phyloP scores from a whole-genome alignment of 208 protist genomes.

The Polymyxa betae region DNA sequence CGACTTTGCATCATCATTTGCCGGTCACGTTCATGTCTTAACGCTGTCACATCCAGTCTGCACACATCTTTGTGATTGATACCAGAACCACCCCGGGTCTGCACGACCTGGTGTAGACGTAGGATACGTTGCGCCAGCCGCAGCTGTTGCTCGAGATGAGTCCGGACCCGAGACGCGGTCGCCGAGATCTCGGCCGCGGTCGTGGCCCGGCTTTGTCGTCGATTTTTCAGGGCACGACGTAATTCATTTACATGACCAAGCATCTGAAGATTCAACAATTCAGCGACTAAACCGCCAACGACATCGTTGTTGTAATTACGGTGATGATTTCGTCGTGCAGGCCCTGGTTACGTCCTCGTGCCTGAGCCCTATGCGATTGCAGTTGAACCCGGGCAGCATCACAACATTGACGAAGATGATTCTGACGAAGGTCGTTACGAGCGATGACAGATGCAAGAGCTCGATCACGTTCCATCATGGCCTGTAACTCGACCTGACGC shows the following conservation, averaged over 20 bases:
- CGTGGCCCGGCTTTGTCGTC: no score
- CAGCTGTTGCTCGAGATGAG: no score
- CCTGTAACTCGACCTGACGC: not conserved
- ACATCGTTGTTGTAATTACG: not conserved
- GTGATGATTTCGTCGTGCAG: not conserved
- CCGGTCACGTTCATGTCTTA: no score
- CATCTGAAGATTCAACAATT: not conserved
- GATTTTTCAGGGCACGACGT: not conserved
- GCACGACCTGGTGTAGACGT: no score
- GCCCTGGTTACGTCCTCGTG: not conserved
- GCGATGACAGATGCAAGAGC: not conserved
- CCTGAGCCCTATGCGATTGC: not conserved
- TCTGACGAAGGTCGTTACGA: not conserved
- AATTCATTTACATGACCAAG: not conserved
- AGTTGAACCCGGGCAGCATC: not conserved
- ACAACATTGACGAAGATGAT: not conserved
- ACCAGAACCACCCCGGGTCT: no score
- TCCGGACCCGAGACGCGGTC: no score
- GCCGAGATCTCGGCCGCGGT: no score
- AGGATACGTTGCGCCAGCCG: no score
- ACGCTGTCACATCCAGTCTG: no score
- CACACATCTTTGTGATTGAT: no score
- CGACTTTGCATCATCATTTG: no score
- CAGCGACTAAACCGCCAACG: not conserved
- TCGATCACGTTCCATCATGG: slow-evolving; percentile 12